Conservation (phyloP, 2,329 filamentous ascomycete genomes). For the Magnaporthales sp. region DNA sequence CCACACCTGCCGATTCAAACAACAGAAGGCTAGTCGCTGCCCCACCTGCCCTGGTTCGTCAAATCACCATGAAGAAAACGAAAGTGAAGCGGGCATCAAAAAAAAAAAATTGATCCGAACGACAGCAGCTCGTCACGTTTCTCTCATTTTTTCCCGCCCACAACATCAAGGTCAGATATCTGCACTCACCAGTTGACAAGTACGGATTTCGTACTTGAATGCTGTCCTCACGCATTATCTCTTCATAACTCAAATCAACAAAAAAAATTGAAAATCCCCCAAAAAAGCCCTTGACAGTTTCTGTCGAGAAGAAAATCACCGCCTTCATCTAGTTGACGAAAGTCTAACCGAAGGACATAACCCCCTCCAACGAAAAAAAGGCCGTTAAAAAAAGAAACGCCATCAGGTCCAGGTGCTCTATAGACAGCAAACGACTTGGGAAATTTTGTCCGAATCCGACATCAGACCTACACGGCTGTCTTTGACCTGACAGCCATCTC, state of each 20-base stretch:
- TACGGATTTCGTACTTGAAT: conserved; percentile 45
- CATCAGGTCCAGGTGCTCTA: not conserved
- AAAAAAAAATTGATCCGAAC: conserved; percentile 3
- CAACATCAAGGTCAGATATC: conserved; percentile 20
- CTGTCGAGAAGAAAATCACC: conserved; percentile 10
- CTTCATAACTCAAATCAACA: conserved; percentile 38
- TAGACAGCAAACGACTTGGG: not conserved
- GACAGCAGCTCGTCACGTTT: not conserved
- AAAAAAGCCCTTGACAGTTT: conserved; percentile 29
- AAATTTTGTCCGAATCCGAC: not conserved
- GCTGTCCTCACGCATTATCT: conserved; percentile 49
- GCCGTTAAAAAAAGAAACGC: not conserved
- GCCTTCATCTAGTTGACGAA: conserved; percentile 8
- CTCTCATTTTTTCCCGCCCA: conserved; percentile 9
- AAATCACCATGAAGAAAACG: not conserved
- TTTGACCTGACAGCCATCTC: not conserved
- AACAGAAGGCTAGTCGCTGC: not conserved
- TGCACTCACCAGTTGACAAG: conserved; percentile 24
- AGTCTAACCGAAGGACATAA: conserved; percentile 10
- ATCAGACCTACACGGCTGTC: not conserved
- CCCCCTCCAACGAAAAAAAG: conserved; percentile 9
- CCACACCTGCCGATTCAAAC: not conserved
- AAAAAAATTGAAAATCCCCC: conserved; percentile 52
- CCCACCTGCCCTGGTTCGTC: not conserved
- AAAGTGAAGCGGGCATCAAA: not conserved